Evolutionary conservation across 1,284 basidiomycete genomes (phyloP).

Genomic region (Salmacisia buchloeana): DNA sequence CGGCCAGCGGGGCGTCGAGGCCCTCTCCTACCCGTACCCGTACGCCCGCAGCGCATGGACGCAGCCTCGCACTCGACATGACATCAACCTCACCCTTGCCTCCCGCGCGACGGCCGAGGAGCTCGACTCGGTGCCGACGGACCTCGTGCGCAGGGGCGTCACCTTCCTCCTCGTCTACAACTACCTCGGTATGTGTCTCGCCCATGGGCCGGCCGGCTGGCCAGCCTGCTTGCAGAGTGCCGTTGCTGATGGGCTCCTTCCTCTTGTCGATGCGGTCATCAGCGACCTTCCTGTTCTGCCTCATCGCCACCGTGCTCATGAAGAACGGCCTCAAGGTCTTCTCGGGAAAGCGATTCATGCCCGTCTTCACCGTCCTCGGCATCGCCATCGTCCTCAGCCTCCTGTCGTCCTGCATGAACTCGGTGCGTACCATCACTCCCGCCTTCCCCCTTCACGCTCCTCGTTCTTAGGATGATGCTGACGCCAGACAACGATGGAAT

Average conservation of each 20-base stretch:
- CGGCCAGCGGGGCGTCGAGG: too few relatives aligned
- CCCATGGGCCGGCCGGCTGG: background rate
- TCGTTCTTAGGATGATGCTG: background rate
- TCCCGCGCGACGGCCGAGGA: background rate
- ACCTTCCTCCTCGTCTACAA: slow-evolving; percentile 7
- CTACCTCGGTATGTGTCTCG: background rate
- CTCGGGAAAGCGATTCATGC: background rate
- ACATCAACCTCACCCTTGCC: background rate
- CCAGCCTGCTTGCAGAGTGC: background rate
- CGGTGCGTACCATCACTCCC: too few relatives aligned
- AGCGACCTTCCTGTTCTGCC: background rate
- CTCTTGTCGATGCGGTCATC: background rate
- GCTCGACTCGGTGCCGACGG: background rate
- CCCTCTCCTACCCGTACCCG: too few relatives aligned
- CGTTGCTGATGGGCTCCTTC: background rate
- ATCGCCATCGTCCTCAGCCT: slow-evolving; percentile 6
- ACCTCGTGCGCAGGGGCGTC: background rate
- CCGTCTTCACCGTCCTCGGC: background rate
- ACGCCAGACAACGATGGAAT: background rate
- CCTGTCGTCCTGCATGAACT: background rate
- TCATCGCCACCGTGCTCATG: slow-evolving; percentile 3
- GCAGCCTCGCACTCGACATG: too few relatives aligned
- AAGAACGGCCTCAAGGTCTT: slow-evolving; percentile 7
- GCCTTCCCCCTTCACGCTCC: too few relatives aligned
- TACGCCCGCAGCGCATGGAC: too few relatives aligned